Evolutionary conservation across 2,329 filamentous ascomycete genomes (phyloP).

Genomic region (Penicillium italicum): DNA sequence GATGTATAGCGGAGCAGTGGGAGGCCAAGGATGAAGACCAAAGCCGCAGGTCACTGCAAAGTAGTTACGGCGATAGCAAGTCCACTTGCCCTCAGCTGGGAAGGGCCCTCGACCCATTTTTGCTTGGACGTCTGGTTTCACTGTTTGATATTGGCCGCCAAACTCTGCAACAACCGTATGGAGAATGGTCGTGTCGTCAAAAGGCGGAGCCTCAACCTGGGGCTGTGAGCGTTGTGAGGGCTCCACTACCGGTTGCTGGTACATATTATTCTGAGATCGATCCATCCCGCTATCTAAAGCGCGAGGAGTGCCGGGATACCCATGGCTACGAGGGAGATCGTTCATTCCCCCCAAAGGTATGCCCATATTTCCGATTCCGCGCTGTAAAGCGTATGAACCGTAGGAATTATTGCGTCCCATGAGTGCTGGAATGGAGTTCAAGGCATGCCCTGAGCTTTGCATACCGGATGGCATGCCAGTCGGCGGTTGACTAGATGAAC

Average conservation of each 20-base stretch:
- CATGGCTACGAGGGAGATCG: conserved; percentile 34
- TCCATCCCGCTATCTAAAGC: conserved; percentile 33
- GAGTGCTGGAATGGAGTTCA: conserved; percentile 29
- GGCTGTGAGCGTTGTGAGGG: conserved; percentile 17
- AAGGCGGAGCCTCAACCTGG: conserved; percentile 40
- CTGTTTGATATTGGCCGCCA: conserved; percentile 36
- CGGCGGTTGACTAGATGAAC: conserved; percentile 43
- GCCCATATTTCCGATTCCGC: conserved; percentile 24
- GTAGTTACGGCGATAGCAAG: conserved; percentile 88
- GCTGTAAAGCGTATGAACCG: conserved; percentile 33
- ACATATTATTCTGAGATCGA: conserved; percentile 29
- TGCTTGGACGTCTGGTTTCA: conserved; percentile 71
- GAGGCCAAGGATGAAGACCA: conserved; percentile 61
- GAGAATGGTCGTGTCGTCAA: conserved; percentile 39
- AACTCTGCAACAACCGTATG: conserved; percentile 35
- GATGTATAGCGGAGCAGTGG: conserved; percentile 55
- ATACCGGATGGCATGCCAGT: conserved; percentile 44
- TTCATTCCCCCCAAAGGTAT: conserved; percentile 31
- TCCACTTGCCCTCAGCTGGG: conserved; percentile 76
- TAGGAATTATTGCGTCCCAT: conserved; percentile 42
- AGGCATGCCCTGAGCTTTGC: conserved; percentile 29
- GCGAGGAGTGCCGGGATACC: conserved; percentile 34
- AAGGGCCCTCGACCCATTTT: conserved; percentile 91
- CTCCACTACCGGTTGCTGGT: conserved; percentile 32
- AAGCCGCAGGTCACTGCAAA: conserved; percentile 82